A percentile compares a stretch with the other conserved stretches of the same genome.
Conservation (phyloP, 768 basidiomycete species). For the Hericium rajendrae region DNA sequence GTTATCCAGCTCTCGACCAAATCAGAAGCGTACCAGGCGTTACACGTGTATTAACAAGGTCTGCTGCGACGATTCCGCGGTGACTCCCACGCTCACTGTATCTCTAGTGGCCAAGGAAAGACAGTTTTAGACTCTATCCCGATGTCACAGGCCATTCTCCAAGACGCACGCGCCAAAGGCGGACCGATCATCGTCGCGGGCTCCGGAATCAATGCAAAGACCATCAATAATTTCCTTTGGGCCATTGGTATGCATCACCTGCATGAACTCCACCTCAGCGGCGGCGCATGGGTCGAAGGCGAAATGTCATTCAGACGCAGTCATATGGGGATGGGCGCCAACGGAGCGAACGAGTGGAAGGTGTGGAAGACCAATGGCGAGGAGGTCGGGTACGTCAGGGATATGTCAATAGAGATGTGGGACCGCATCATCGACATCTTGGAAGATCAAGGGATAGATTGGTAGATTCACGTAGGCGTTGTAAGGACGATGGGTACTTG, state of each 20-base stretch:
- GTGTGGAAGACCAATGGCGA: constrained; percentile 56
- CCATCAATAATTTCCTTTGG: constrained; percentile 38
- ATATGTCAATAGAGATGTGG: constrained; percentile 28
- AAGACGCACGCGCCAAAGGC: background rate
- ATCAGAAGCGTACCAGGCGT: constrained; percentile 52
- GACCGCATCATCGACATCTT: background rate
- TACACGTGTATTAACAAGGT: constrained; percentile 77
- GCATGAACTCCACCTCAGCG: constrained; percentile 68
- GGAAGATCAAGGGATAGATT: too few relatives aligned
- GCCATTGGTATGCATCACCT: constrained; percentile 47
- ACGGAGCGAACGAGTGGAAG: constrained; percentile 48
- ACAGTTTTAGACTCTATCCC: constrained; percentile 23
- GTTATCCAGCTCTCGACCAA: constrained; percentile 23
- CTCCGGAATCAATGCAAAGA: constrained; percentile 59
- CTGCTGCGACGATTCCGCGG: constrained; percentile 4
- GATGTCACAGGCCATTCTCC: constrained; percentile 14
- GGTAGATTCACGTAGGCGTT: too few relatives aligned
- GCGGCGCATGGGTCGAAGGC: constrained; percentile 51
- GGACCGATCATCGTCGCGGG: constrained; percentile 50
- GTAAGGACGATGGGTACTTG: too few relatives aligned
- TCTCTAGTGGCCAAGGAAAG: constrained; percentile 41
- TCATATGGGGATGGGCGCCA: constrained; percentile 63
- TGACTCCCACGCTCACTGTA: background rate
- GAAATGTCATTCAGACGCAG: constrained; percentile 39
- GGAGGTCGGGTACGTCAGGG: constrained; percentile 41